Conservation (phyloP, 2,329 filamentous ascomycete species). For the Metarhizium robertsii region DNA sequence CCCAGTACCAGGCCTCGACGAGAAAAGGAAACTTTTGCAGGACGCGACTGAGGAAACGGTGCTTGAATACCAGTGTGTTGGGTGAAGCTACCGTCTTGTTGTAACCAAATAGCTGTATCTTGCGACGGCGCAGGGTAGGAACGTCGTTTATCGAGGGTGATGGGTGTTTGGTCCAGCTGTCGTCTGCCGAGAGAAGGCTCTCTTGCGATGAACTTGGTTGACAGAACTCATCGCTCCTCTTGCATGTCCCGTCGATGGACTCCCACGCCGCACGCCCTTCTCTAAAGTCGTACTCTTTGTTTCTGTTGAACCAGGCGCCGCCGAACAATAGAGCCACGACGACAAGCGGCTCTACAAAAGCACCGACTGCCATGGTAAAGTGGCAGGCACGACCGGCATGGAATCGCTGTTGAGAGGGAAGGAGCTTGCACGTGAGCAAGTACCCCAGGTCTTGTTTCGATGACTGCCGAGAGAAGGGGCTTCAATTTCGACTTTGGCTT, state of each 20-base stretch:
- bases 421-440: too few relatives aligned
- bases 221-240: constrained; percentile 21
- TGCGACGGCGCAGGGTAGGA: constrained; percentile 20
- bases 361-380: constrained; percentile 27
- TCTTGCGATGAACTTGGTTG: constrained; percentile 16
- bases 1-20: constrained; percentile 70
- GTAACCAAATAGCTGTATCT: constrained; percentile 22
- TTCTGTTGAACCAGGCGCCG: constrained; percentile 34
- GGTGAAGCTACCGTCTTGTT: constrained; percentile 21
- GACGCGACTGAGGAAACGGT: constrained; percentile 52
- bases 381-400: too few relatives aligned
- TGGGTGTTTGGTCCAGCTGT: constrained; percentile 16
- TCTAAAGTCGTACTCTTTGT: constrained; percentile 25
- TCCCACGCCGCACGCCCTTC: constrained; percentile 13
- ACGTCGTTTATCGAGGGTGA: constrained; percentile 19
- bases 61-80: constrained; percentile 49
- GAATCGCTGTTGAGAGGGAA: too few relatives aligned
- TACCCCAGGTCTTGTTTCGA: too few relatives aligned
- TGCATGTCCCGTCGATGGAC: constrained; percentile 11
- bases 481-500: too few relatives aligned
- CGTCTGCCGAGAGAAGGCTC: constrained; percentile 10
- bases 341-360: constrained; percentile 31
- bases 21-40: constrained; percentile 61
- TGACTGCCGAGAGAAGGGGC: too few relatives aligned
- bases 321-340: constrained; percentile 34